Percentiles rank a stretch among this genome's conserved stretches.
Evolutionary conservation across 2,329 filamentous ascomycete genomes (phyloP).

Genomic region (Epichloe coenophiala): DNA sequence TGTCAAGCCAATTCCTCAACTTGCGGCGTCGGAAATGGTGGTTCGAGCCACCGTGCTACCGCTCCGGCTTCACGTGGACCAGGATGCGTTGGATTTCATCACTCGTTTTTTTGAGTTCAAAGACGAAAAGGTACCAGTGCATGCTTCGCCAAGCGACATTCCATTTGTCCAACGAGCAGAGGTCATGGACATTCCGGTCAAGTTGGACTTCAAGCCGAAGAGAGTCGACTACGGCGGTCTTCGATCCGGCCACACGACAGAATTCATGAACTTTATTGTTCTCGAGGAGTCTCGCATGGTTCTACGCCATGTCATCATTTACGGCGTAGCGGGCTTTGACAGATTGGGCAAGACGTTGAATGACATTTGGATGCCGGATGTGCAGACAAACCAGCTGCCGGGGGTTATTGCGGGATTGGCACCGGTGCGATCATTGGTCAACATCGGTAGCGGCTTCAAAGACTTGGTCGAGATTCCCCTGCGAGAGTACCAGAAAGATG

Average conservation of each 20-base stretch:
- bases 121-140: constrained; percentile 49
- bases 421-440: constrained; percentile 79
- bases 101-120: constrained; percentile 98
- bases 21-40: constrained; percentile 82
- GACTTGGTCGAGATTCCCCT: constrained; percentile 84
- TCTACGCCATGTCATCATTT: constrained; percentile 79
- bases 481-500: constrained; percentile 86
- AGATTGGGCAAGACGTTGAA: constrained; percentile 81
- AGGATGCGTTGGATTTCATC: constrained; percentile 94
- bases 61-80: constrained; percentile 83
- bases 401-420: constrained; percentile 80
- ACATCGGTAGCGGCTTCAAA: constrained; percentile 74
- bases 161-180: constrained; percentile 87
- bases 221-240: constrained; percentile 91
- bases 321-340: constrained; percentile 84
- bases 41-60: constrained; percentile 69
- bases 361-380: constrained; percentile 92
- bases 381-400: constrained; percentile 78
- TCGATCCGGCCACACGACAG: constrained; percentile 83
- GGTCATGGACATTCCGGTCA: constrained; percentile 69
- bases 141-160: constrained; percentile 51
- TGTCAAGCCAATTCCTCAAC: constrained; percentile 69
- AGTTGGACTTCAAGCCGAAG: constrained; percentile 93
- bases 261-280: constrained; percentile 98
- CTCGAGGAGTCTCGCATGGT: constrained; percentile 80